A percentile compares a stretch with the other conserved stretches of the same genome.
These are phyloP conservation scores for Falciphora oryzae DNA, from an alignment of 2,329 filamentous ascomycete species.

Conservation along the genomic window DNA sequence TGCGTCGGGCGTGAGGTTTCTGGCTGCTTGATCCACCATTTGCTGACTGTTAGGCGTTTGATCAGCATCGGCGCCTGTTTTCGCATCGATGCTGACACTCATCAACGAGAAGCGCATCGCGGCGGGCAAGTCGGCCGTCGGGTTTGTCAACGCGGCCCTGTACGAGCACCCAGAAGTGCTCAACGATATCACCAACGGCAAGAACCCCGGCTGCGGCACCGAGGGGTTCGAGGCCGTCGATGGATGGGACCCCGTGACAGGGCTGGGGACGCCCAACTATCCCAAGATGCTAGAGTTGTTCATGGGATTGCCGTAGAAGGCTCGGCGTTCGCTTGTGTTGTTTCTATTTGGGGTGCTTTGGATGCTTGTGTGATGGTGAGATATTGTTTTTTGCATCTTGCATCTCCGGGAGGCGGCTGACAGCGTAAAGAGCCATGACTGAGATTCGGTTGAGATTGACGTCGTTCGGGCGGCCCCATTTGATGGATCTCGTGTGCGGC, in stretches of 20 bases:
- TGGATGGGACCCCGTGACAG: conserved; percentile 19
- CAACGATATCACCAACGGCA: conserved; percentile 21
- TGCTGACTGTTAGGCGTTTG: background rate
- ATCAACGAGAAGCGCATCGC: conserved; percentile 55
- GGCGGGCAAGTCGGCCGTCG: conserved; percentile 33
- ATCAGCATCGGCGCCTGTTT: conserved; percentile 42
- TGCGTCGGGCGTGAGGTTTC: conserved; percentile 8
- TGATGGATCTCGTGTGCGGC: no score
- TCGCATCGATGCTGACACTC: conserved; percentile 52
- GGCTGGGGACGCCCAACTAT: conserved; percentile 19
- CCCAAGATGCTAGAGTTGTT: conserved; percentile 20
- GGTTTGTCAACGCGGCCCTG: conserved; percentile 25
- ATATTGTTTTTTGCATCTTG: no score
- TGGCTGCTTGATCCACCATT: background rate
- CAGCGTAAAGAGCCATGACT: no score
- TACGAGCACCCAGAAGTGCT: conserved; percentile 21
- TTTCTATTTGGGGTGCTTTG: no score
- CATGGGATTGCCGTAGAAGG: conserved; percentile 11
- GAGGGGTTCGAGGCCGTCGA: conserved; percentile 20
- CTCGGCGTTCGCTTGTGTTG: no score
- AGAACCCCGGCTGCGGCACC: conserved; percentile 24
- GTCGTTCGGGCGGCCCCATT: no score
- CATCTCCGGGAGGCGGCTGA: no score
- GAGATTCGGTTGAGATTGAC: no score
- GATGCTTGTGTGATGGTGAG: no score